Percentiles rank a stretch among this genome's conserved stretches.
phyloP scores from a whole-genome alignment of 2,329 filamentous ascomycete species.

The Exserohilum turcica region DNA sequence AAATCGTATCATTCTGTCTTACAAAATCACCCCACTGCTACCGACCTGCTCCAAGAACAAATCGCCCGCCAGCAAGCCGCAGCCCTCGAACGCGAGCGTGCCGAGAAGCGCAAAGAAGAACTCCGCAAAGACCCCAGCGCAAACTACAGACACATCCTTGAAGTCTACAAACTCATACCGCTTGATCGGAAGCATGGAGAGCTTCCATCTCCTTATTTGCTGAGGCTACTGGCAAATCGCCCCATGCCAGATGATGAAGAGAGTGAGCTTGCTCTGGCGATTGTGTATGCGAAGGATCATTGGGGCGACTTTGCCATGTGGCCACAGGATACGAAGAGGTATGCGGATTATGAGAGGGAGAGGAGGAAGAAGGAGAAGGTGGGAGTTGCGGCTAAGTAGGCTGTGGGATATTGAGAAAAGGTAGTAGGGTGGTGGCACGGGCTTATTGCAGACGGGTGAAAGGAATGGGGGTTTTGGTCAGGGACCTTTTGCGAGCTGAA shows the following conservation, averaged over 20 bases:
- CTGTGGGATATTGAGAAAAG: too few species aligned
- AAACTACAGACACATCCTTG: conserved; percentile 14
- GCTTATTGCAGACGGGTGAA: too few species aligned
- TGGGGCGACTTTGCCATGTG: conserved; percentile 17
- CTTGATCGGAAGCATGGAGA: not conserved
- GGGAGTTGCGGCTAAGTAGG: not conserved
- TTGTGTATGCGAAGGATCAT: conserved; percentile 16
- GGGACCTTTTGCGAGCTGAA: too few species aligned
- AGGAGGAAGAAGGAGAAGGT: not conserved
- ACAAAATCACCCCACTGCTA: not conserved
- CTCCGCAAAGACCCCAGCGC: conserved; percentile 11
- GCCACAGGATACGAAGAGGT: not conserved
- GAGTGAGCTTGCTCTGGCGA: conserved; percentile 14
- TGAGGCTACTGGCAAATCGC: conserved; percentile 15
- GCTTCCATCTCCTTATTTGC: conserved; percentile 5
- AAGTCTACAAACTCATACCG: not conserved
- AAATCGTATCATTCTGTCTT: too few species aligned
- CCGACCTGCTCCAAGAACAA: not conserved
- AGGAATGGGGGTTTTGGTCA: too few species aligned
- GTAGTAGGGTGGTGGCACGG: too few species aligned
- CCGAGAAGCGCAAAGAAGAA: conserved; percentile 2
- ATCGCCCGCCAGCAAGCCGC: not conserved
- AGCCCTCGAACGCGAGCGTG: conserved; percentile 2
- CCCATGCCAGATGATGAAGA: conserved; percentile 6
- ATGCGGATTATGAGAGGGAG: not conserved